These are phyloP conservation scores for Saccharomycopsis guyanensis DNA, from an alignment of 805 yeast genomes.

Conservation along the genomic window DNA sequence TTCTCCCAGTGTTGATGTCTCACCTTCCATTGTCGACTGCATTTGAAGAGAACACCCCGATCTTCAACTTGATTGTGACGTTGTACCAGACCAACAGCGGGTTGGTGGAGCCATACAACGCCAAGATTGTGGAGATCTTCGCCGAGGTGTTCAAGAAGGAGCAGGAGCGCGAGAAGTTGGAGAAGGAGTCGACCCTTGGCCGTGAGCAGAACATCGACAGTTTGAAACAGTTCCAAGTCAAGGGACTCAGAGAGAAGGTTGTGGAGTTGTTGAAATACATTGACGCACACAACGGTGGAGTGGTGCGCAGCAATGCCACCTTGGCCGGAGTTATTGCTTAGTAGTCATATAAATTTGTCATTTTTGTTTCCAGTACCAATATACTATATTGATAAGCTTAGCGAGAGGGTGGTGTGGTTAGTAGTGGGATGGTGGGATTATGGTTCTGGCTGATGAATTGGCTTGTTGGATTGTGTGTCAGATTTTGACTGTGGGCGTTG, in stretches of 20 bases:
- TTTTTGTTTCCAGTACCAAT: no score
- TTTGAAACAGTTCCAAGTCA: constrained; percentile 69
- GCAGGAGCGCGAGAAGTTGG: constrained; percentile 60
- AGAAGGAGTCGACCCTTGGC: constrained; percentile 70
- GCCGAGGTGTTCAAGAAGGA: constrained; percentile 69
- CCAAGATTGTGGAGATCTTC: constrained; percentile 58
- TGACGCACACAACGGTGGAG: constrained; percentile 49
- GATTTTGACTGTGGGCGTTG: no score
- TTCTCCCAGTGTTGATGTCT: constrained; percentile 63
- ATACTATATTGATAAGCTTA: no score
- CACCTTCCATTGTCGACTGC: constrained; percentile 86
- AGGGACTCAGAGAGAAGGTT: constrained; percentile 56
- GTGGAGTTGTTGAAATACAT: constrained; percentile 66
- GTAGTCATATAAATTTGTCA: neutral
- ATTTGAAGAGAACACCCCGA: constrained; percentile 87
- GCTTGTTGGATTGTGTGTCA: no score
- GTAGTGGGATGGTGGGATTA: no score
- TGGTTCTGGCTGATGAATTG: no score
- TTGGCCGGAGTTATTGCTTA: constrained; percentile 9
- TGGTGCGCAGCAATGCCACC: constrained; percentile 3
- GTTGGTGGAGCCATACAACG: constrained; percentile 46
- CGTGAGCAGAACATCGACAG: constrained; percentile 77
- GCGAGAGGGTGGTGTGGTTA: no score
- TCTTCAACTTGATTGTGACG: constrained; percentile 67
- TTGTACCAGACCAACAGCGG: constrained; percentile 60